phyloP scores from a whole-genome alignment of 179 eudicot genomes.

The Heliamphora pulchella region DNA sequence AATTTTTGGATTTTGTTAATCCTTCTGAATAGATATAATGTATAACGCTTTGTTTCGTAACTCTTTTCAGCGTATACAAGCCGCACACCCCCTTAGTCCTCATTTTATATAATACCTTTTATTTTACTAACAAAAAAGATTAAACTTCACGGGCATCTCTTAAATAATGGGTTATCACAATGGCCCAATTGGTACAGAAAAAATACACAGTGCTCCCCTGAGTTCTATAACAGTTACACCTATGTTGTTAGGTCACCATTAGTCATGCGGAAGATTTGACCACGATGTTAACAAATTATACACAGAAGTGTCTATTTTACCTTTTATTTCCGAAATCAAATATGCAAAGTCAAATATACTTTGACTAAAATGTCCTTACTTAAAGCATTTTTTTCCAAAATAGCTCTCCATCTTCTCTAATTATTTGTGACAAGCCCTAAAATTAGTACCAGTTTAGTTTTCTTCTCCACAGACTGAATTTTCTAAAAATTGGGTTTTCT shows the following conservation, averaged over 20 bases:
- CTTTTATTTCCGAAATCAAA: background rate
- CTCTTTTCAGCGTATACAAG: too few relatives aligned
- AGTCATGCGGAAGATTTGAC: background rate
- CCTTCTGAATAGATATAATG: too few relatives aligned
- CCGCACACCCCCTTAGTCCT: too few relatives aligned
- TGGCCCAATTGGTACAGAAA: background rate
- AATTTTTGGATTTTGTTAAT: too few relatives aligned
- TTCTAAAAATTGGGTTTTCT: too few relatives aligned
- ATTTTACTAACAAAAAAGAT: background rate
- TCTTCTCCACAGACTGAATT: too few relatives aligned
- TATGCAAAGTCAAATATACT: background rate
- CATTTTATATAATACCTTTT: too few relatives aligned
- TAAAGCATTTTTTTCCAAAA: too few relatives aligned
- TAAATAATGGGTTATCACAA: background rate
- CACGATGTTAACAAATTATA: background rate
- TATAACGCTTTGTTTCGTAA: too few relatives aligned
- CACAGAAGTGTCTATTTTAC: background rate
- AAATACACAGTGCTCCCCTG: background rate
- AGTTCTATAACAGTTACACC: background rate
- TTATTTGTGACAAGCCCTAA: too few relatives aligned
- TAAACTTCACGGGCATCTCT: background rate
- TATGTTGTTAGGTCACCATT: background rate
- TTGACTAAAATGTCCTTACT: background rate
- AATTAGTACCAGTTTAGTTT: too few relatives aligned
- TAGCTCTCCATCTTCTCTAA: too few relatives aligned